Base-by-base conservation (phyloP, 2,329 filamentous ascomycete species). In the Verticillium dahliae region DNA sequence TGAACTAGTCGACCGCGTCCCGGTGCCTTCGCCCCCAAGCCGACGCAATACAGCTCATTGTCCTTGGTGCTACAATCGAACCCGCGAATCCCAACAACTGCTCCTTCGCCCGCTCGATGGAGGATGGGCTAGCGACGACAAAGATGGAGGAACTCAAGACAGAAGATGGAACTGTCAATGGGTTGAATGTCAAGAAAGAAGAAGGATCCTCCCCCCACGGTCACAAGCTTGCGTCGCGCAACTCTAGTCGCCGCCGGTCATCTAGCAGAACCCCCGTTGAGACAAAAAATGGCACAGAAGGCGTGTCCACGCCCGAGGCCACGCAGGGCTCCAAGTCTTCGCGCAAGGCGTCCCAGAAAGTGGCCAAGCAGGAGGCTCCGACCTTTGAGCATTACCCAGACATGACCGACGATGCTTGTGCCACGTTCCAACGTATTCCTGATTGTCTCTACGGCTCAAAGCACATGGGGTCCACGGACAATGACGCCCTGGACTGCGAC, bases 401-500 rank as follows among this genome's bases (percentile, higher is more conserved):
- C 74, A 87, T 86, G 67, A 96, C 92, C 3, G 76, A 80, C 39
- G 90, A 95, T 68, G 90, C 95, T 4, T 88, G 85, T 67, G 78
- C 81, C 33, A 85, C 86, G 14, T 99, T 99, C 69, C 85, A 91
- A 67, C 81, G 94, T 59, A 92, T 99, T 65, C 80, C 88, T 59
- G 86, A 91, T 68, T 98, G 94, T 75, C 89, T 90, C 38, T 99
- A 99, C 76, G 92, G 91, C 60, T 92, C 92, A 67, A 97, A 96
- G 75, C 86, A 90, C 67, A 87, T 98, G 78, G 95, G 95, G 59
- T 90, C 89, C 66, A 96, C 95, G 33, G 94, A 97, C 71, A 90
- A 93, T 77, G 94, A 90, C 75, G 80, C 91, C 63, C 82, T 98
- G 75, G 95, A 97, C 75, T 99, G 95, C 77, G 95, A 99, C 74